A percentile compares a stretch with the other conserved stretches of the same genome.
phyloP scores from a whole-genome alignment of 352 stramenopile genomes.

The Phytophthora sp. region DNA sequence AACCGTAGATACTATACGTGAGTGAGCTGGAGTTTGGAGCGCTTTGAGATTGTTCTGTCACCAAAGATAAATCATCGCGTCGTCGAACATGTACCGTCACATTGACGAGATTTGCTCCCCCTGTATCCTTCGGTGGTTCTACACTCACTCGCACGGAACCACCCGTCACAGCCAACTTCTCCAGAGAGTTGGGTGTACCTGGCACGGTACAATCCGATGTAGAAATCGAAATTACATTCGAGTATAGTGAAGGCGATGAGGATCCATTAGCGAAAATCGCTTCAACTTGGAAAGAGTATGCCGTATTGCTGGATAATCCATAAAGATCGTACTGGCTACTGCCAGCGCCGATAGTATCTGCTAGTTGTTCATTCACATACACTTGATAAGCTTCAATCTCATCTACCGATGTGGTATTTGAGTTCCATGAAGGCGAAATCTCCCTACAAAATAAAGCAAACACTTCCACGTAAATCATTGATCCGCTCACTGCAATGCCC shows the following conservation, averaged over 20 bases:
- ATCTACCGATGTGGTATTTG: slow-evolving; percentile 19
- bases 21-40: slow-evolving; percentile 13
- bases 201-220: slow-evolving; percentile 33
- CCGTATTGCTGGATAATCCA: slow-evolving; percentile 41
- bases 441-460: too few species aligned
- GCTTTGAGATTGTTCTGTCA: slow-evolving; percentile 7
- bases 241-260: slow-evolving; percentile 19
- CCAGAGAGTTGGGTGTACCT: slow-evolving; percentile 4
- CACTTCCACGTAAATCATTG: too few species aligned
- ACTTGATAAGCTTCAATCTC: slow-evolving; percentile 34
- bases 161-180: slow-evolving; percentile 11
- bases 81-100: slow-evolving; percentile 34
- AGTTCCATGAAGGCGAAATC: slow-evolving; percentile 21
- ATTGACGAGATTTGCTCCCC: slow-evolving; percentile 32
- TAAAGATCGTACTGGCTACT: slow-evolving; percentile 31
- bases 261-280: slow-evolving; percentile 12
- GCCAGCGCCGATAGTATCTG: neutral
- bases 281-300: slow-evolving; percentile 36
- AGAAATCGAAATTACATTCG: slow-evolving; percentile 30
- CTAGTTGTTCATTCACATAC: slow-evolving; percentile 26
- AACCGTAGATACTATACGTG: slow-evolving; percentile 33
- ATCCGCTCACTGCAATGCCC: too few species aligned
- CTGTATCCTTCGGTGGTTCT: slow-evolving; percentile 39
- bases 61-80: slow-evolving; percentile 2
- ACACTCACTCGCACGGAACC: slow-evolving; percentile 24